Base-by-base conservation (phyloP, 495 filamentous ascomycete genomes). In the Talaromyces wortmannii region DNA sequence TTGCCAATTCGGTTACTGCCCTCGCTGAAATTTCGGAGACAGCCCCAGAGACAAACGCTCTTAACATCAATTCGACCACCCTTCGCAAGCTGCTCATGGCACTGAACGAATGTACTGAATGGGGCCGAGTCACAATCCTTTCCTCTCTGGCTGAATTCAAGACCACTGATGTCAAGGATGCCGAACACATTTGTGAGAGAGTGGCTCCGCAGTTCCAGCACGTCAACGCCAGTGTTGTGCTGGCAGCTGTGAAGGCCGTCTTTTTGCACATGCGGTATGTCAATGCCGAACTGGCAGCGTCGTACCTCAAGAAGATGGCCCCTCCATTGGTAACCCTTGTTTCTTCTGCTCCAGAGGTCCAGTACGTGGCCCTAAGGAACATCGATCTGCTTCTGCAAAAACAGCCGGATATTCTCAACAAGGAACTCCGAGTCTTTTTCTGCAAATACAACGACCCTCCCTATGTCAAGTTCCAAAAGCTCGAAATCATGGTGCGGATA, bases 381-480 rank as follows among this genome's bases (percentile, higher is more conserved):
- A 97, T 97, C 63, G 94, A 97, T 58, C 83, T 98, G 46, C 76
- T 98, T 5, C 78, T 98, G 33, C 94, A 98, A 69, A 92, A 95
- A 59, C 90, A 96, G 61, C 92, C 94, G 2, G 92, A 95, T 64
- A 96, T 98, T 49, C 77, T 98, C 2, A 94, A 89, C 73, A 97
- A 97, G 67, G 94, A 98, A 70, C 85, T 98, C 50, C 85, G 94
- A 48, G 94, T 98, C 2, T 98, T 98, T 76, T 98, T 97, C 75
- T 98, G 94, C 85, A 98, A 98, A 75, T 98, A 98, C 75, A 97
- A 98, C 67, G 94, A 98, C 64, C 94, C 94, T 2, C 91, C 90
- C 13, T 98, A 98, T 64, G 87, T 98, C 70, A 98, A 98, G 67
- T 83, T 98, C 31, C 86, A 96, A 69, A 98, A 98, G 58, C 83